phyloP scores from a whole-genome alignment of 192 early-diverging fungal species.

The Diversispora epigaea region DNA sequence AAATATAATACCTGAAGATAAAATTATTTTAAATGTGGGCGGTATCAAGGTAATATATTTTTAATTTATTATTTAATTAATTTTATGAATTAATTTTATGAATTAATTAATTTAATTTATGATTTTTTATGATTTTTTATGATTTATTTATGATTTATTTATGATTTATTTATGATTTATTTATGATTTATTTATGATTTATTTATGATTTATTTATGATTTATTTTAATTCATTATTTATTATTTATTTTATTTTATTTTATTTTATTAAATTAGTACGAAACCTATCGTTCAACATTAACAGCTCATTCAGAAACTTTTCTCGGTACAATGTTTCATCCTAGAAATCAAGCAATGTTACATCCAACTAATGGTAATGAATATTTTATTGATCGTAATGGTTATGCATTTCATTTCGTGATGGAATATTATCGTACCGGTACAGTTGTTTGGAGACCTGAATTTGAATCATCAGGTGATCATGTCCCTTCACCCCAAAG shows the following conservation, averaged over 20 bases:
- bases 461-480: background rate
- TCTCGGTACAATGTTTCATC: conserved; percentile 34
- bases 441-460: conserved; percentile 5
- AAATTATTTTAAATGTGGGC: conserved; percentile 23
- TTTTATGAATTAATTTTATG: background rate
- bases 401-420: conserved; percentile 24
- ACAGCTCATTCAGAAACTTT: conserved; percentile 26
- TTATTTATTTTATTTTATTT: background rate
- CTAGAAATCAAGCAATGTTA: conserved; percentile 16
- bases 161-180: too few species aligned
- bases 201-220: background rate
- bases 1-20: background rate
- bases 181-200: background rate
- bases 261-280: background rate
- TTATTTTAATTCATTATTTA: background rate
- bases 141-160: too few species aligned
- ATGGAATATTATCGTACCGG: conserved; percentile 34
- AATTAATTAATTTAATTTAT: background rate
- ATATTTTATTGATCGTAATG: conserved; percentile 34
- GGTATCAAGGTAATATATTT: conserved; percentile 6
- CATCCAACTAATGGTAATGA: conserved; percentile 27
- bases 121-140: background rate
- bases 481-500: background rate
- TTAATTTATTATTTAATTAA: background rate
- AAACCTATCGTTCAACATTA: conserved; percentile 27